phyloP scores from a whole-genome alignment of 176 grass and related monocot species.

The Guadua angustifolia region DNA sequence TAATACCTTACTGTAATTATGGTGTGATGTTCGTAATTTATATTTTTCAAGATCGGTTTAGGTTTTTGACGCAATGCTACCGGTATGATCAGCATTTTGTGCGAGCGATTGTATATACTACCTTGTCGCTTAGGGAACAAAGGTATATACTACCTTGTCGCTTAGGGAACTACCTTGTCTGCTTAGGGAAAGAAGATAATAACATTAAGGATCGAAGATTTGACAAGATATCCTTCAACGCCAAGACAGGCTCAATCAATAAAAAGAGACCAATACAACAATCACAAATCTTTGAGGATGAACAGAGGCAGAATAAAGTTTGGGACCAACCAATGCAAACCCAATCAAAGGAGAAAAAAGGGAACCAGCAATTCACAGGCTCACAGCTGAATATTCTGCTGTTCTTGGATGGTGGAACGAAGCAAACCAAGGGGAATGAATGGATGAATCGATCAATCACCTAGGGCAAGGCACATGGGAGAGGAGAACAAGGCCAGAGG shows the following conservation, averaged over 20 bases:
- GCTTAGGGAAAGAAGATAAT: not conserved
- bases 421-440: not conserved
- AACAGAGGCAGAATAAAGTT: too few relatives aligned
- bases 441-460: slow-evolving; percentile 34
- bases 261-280: not conserved
- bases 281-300: slow-evolving; percentile 8
- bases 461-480: slow-evolving; percentile 50
- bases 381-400: slow-evolving; percentile 3
- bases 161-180: too few relatives aligned
- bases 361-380: not conserved
- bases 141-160: too few relatives aligned
- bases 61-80: not conserved
- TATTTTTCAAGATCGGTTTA: not conserved
- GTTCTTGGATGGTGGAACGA: not conserved
- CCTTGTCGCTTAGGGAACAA: too few relatives aligned
- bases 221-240: not conserved
- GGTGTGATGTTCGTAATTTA: not conserved
- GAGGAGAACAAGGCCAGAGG: slow-evolving; percentile 34
- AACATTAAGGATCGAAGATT: not conserved
- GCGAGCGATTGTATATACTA: not conserved
- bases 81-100: not conserved
- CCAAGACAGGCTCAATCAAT: not conserved
- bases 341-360: not conserved
- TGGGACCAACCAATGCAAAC: too few relatives aligned
- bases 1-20: not conserved